phyloP scores from a whole-genome alignment of 1,284 basidiomycete species.

The Malassezia cuniculi region DNA sequence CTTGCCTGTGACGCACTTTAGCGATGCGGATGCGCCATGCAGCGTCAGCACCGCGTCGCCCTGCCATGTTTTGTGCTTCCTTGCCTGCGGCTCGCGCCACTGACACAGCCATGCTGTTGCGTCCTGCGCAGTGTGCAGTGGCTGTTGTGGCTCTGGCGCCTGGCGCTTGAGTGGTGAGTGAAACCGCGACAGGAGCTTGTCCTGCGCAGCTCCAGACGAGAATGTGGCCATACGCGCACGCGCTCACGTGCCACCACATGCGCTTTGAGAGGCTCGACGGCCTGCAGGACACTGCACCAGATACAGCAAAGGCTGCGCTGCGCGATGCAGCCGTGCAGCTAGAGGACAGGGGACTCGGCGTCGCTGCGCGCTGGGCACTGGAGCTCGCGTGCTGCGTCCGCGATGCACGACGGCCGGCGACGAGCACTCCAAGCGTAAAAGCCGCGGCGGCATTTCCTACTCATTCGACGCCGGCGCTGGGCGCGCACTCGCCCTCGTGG shows the following conservation, averaged over 20 bases:
- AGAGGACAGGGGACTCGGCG: slow-evolving; percentile 5
- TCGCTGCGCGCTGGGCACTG: slow-evolving; percentile 20
- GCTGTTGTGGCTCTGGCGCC: background rate
- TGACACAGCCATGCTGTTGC: slow-evolving; percentile 35
- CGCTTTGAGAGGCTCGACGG: slow-evolving; percentile 9
- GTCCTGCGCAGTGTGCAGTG: background rate
- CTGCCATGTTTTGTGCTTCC: slow-evolving; percentile 81
- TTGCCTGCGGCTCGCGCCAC: slow-evolving; percentile 57
- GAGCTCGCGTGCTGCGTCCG: slow-evolving; percentile 29
- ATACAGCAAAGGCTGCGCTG: background rate
- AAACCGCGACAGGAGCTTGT: slow-evolving; percentile 9
- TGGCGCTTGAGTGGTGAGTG: slow-evolving; percentile 11
- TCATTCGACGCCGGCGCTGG: slow-evolving; percentile 38
- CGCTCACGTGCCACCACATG: background rate
- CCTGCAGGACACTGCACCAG: slow-evolving; percentile 7
- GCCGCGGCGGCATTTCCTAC: slow-evolving; percentile 16
- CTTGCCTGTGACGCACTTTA: slow-evolving; percentile 25
- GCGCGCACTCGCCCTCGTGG: slow-evolving; percentile 11
- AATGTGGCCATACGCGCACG: slow-evolving; percentile 9
- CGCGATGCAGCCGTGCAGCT: slow-evolving; percentile 3
- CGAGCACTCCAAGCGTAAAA: background rate
- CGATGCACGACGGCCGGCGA: background rate
- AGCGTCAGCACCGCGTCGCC: slow-evolving; percentile 47
- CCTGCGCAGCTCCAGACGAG: slow-evolving; percentile 10
- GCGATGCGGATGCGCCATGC: too few relatives aligned